These are phyloP conservation scores for Basipetospora sp. DNA, from an alignment of 2,329 filamentous ascomycete genomes.

Conservation along the genomic window DNA sequence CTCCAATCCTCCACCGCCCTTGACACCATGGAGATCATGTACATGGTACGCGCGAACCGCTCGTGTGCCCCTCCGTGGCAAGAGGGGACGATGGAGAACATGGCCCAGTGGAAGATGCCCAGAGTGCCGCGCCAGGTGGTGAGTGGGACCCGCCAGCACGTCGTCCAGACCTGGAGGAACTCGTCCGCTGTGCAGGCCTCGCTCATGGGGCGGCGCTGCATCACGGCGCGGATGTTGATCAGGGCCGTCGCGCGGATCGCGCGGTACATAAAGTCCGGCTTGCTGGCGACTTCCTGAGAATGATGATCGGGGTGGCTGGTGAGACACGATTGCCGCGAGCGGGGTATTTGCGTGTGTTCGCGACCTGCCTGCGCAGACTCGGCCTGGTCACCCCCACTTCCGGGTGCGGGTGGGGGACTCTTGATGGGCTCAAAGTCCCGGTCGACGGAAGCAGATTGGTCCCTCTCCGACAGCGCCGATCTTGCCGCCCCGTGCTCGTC, in stretches of 20 bases:
- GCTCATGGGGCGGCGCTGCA: constrained; percentile 26
- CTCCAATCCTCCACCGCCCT: constrained; percentile 36
- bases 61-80: constrained; percentile 25
- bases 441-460: no score
- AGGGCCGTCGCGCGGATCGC: constrained; percentile 30
- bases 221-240: constrained; percentile 33
- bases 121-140: constrained; percentile 30
- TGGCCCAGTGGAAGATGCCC: constrained; percentile 35
- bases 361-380: no score
- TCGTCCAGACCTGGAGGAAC: constrained; percentile 30
- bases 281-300: no score
- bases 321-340: no score
- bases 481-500: background rate
- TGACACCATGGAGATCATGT: constrained; percentile 28
- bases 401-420: no score
- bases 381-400: no score
- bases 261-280: constrained; percentile 30
- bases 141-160: constrained; percentile 31
- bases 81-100: constrained; percentile 26
- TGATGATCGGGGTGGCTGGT: no score
- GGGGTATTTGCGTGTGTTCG: no score
- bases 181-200: constrained; percentile 23
- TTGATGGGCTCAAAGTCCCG: no score
- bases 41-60: constrained; percentile 31
- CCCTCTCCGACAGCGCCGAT: no score